phyloP scores from a whole-genome alignment of 345 rosid genomes.

The Excoecaria cochinchinensis region DNA sequence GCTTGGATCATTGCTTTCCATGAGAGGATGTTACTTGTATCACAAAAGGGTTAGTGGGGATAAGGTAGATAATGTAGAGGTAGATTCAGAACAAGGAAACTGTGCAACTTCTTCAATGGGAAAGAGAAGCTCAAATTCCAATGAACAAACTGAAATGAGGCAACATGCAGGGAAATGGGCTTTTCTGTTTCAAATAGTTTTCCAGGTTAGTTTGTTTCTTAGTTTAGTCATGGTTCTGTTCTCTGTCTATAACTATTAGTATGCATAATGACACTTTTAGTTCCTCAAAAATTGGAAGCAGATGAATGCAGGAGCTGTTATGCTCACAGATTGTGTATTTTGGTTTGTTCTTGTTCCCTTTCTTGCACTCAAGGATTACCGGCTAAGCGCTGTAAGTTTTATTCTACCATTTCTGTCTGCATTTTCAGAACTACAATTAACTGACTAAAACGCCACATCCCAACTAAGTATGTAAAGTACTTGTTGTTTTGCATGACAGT shows the following conservation, averaged over 20 bases:
- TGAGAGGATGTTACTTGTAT: slow-evolving; percentile 69
- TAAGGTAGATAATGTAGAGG: slow-evolving; percentile 60
- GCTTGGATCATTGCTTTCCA: slow-evolving; percentile 76
- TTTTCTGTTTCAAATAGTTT: slow-evolving; percentile 67
- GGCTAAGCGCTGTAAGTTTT: slow-evolving; percentile 65
- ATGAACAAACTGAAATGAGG: slow-evolving; percentile 28
- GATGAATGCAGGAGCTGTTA: slow-evolving; percentile 98
- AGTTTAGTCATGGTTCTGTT: neutral
- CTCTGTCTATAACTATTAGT: neutral
- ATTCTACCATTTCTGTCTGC: neutral
- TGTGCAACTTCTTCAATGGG: slow-evolving; percentile 18
- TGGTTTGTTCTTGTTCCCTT: slow-evolving; percentile 94
- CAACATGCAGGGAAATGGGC: slow-evolving; percentile 62
- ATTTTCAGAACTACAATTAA: neutral
- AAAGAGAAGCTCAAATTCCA: slow-evolving; percentile 35
- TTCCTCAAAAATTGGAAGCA: slow-evolving; percentile 26
- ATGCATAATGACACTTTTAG: neutral
- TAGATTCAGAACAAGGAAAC: slow-evolving; percentile 67
- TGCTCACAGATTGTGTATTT: slow-evolving; percentile 91
- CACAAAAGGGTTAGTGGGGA: slow-evolving; percentile 64
- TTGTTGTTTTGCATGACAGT: slow-evolving; percentile 39
- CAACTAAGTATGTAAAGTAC: neutral
- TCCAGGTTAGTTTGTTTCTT: slow-evolving; percentile 52
- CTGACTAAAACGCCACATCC: neutral
- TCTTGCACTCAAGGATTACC: slow-evolving; percentile 70